Conservation (phyloP, 2,329 filamentous ascomycete genomes). For the Neonectria neomacrospora region DNA sequence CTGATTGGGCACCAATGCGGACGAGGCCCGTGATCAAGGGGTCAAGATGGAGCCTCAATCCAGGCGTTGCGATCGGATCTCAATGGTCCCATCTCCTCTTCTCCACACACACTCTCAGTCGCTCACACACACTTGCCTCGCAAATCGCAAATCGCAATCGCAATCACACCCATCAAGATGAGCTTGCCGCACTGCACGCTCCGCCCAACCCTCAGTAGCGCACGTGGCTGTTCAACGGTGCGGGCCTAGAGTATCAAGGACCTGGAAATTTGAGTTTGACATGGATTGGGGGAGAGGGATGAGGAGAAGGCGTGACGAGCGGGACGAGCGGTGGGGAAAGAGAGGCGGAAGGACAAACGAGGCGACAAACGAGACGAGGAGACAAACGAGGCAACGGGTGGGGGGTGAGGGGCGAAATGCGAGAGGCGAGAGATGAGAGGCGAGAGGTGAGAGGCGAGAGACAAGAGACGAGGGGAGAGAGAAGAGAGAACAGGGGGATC, state of each 20-base stretch:
- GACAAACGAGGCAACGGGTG: conserved; percentile 12
- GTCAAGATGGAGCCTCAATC: conserved; percentile 31
- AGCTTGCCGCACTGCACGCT: conserved; percentile 12
- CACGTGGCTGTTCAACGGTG: conserved; percentile 36
- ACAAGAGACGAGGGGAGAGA: conserved; percentile 18
- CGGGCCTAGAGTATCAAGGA: conserved; percentile 41
- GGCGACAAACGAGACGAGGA: conserved; percentile 18
- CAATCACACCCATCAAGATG: conserved; percentile 27
- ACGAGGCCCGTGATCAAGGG: conserved; percentile 30
- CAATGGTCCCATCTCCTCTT: conserved; percentile 36
- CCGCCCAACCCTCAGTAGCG: background rate
- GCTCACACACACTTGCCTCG: background rate
- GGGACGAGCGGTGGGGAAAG: too few relatives aligned
- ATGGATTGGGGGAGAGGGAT: conserved; percentile 20
- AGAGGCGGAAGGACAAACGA: background rate
- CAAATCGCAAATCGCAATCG: conserved; percentile 14
- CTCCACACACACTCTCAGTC: conserved; percentile 36
- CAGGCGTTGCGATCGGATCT: conserved; percentile 40
- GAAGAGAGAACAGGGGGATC: conserved; percentile 17
- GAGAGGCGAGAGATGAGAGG: conserved; percentile 11
- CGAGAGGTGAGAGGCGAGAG: background rate
- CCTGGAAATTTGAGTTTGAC: conserved; percentile 25
- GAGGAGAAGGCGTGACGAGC: too few relatives aligned
- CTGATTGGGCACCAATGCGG: conserved; percentile 30
- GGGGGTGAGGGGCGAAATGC: background rate